phyloP scores from a whole-genome alignment of 2,329 filamentous ascomycete species.

The Chaetothyriales sp. region DNA sequence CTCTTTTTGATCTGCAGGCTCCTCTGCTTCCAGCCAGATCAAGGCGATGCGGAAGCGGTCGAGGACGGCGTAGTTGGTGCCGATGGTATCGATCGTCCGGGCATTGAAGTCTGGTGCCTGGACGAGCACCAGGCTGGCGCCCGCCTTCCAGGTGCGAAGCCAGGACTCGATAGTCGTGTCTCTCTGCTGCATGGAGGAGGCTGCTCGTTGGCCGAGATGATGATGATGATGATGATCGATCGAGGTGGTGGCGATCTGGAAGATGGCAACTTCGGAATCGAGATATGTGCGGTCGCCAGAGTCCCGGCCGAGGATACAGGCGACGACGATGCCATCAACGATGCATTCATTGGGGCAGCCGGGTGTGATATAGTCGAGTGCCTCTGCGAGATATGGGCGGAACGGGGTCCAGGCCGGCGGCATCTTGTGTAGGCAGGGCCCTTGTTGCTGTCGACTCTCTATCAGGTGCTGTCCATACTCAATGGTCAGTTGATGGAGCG shows the following conservation, averaged over 20 bases:
- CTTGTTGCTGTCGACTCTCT: not conserved
- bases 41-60: slow-evolving; percentile 54
- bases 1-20: no score
- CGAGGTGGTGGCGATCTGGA: not conserved
- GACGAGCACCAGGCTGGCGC: not conserved
- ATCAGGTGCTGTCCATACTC: not conserved
- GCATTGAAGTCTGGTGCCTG: not conserved
- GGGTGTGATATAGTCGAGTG: not conserved
- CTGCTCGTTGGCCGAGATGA: not conserved
- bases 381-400: not conserved
- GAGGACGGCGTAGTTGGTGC: slow-evolving; percentile 42
- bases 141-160: not conserved
- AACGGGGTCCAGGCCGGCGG: not conserved
- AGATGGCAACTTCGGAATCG: not conserved
- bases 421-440: not conserved
- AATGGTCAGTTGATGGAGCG: not conserved
- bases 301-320: not conserved
- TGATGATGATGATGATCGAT: not conserved
- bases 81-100: not conserved
- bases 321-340: not conserved
- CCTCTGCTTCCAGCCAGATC: slow-evolving; percentile 45
- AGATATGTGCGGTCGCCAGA: not conserved
- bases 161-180: not conserved
- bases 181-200: not conserved
- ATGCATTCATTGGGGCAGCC: not conserved